Evolutionary conservation across 805 yeast species (phyloP).

Genomic region (Clavispora vitiphila): DNA sequence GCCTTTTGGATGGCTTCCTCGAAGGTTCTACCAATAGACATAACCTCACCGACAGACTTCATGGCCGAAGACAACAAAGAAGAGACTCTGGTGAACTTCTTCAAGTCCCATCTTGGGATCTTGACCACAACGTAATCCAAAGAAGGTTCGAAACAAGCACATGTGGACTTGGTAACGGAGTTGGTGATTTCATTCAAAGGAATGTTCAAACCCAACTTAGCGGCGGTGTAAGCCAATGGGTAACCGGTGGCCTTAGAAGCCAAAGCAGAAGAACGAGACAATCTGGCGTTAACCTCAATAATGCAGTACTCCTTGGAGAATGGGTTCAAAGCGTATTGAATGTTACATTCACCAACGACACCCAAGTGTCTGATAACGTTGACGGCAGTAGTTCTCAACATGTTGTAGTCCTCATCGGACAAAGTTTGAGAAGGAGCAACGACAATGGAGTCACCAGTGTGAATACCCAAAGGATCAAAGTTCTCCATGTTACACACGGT

Average conservation of each 20-base stretch:
- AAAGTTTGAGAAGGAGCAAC: constrained; percentile 98
- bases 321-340: constrained; percentile 94
- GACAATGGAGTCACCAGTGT: constrained; percentile 98
- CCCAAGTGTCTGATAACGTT: constrained; percentile 96
- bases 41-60: constrained; percentile 99
- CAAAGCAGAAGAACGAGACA: constrained; percentile 94
- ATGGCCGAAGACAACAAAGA: constrained; percentile 83
- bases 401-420: constrained; percentile 95
- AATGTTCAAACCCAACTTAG: constrained; percentile 91
- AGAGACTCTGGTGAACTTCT: constrained; percentile 91
- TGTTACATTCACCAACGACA: constrained; percentile 98
- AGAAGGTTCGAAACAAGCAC: constrained; percentile 96
- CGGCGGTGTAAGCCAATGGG: constrained; percentile 98
- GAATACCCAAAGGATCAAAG: constrained; percentile 96
- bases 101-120: constrained; percentile 97
- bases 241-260: constrained; percentile 99
- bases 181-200: constrained; percentile 93
- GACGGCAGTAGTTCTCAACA: constrained; percentile 96
- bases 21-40: constrained; percentile 97
- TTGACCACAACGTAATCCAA: constrained; percentile 94
- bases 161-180: constrained; percentile 93
- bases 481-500: constrained; percentile 99
- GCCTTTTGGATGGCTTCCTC: constrained; percentile 99
- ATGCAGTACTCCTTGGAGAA: constrained; percentile 91
- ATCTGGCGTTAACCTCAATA: constrained; percentile 95